Conservation (phyloP, 306 rosid species). For the Vigna hirtella region DNA sequence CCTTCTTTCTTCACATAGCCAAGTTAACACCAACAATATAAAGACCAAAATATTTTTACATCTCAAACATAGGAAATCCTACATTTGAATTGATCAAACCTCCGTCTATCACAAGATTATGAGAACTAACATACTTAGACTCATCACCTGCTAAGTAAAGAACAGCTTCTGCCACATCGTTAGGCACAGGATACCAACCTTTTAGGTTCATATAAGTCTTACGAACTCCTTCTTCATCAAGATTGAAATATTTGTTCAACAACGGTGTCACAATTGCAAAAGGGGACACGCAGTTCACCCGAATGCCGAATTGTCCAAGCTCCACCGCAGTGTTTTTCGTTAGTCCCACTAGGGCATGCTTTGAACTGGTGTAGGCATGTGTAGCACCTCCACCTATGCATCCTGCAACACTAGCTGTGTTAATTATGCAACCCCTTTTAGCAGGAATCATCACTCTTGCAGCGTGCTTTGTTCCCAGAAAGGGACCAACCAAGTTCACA, state of each 20-base stretch:
- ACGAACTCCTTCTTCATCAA: conserved; percentile 28
- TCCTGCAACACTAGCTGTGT: conserved; percentile 47
- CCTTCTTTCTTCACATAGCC: too few species aligned
- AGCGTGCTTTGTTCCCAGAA: conserved; percentile 61
- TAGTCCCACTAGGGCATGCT: conserved; percentile 54
- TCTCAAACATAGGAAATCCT: conserved; percentile 6
- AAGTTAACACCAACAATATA: too few species aligned
- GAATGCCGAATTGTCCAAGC: conserved; percentile 53
- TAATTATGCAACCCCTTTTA: conserved; percentile 49
- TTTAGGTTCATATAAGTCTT: conserved; percentile 39
- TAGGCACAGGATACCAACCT: conserved; percentile 36
- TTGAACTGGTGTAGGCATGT: conserved; percentile 57
- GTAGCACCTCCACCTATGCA: conserved; percentile 37
- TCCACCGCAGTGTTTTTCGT: conserved; percentile 51
- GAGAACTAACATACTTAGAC: conserved; percentile 59
- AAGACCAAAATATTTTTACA: too few species aligned
- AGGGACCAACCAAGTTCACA: conserved; percentile 51
- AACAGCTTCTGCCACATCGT: conserved; percentile 65
- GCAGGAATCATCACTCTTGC: conserved; percentile 57
- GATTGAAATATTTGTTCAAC: background rate
- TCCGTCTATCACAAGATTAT: conserved; percentile 56
- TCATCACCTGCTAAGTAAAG: conserved; percentile 61
- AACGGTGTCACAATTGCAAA: conserved; percentile 37
- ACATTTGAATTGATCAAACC: conserved; percentile 30
- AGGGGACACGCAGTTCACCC: conserved; percentile 60